Base-by-base conservation (phyloP, 768 basidiomycete species). In the Strobilomyces dryophilus region DNA sequence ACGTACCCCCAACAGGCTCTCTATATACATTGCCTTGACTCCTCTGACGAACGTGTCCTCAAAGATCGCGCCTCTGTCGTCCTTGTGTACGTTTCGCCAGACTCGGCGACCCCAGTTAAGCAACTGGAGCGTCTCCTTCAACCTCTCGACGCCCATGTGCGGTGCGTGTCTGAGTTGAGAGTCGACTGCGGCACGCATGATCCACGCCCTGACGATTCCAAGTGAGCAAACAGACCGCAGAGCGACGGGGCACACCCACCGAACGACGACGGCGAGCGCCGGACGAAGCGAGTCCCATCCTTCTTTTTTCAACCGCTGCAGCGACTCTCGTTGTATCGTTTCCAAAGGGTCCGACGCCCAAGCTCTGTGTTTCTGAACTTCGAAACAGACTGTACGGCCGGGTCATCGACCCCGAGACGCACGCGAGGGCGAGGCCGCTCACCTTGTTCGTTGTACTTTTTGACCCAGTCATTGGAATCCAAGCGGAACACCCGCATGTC, bases 71-170 rank as follows among this genome's bases (percentile, higher is more conserved):
- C 45, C 49, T 27, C 45, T 50, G 34, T 54, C 34, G 4, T 48
- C 46, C 14, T 45, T 21, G 8, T 12, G 6, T 27, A 41, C 42
- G 8, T 45, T 32, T 42, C 34, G 43, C 47, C 53, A 56, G 3
- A 49, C 44, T 49, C 36, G 53, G 21, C 47, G 37, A 36, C 47
- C 55, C 44, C 48, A 43, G 18, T 21, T 9, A 45, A 56, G 45
- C 2, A 47, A 27, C 17, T 56, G 27, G 8, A 49, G 37, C 17
- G 14, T 32, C 8, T 27, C n/a, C 48, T 56, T 31, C 12, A 37
- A 8, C n/a, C 10, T 15, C 40, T 57, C 17, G 35, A 44, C 31
- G 3, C 36, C 45, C 18, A 29, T 31, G 8, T 36, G 36, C 5
- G 31, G 26, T 36, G 15, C 36, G 6, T 35, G 9, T 18, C 8